These are phyloP conservation scores for Coemansia sp. DNA, from an alignment of 192 early-diverging fungal species.

Conservation along the genomic window DNA sequence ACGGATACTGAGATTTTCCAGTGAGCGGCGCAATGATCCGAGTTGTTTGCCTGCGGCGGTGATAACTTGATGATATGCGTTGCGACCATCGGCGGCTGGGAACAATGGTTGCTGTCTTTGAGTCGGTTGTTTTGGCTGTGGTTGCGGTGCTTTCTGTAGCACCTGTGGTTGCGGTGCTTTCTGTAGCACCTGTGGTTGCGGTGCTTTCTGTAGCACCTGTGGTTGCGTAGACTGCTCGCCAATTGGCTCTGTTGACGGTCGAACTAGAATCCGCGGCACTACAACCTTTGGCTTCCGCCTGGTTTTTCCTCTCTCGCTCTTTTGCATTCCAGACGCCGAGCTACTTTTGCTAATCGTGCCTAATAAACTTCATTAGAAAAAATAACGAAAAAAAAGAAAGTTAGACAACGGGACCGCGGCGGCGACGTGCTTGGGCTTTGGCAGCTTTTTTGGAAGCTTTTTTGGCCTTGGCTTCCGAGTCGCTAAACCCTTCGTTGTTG, in stretches of 20 bases:
- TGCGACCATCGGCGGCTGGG: neutral
- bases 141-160: neutral
- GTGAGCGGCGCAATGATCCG: conserved; percentile 11
- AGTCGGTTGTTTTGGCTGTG: neutral
- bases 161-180: neutral
- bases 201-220: too few species aligned
- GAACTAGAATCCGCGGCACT: conserved; percentile 32
- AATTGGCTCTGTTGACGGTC: conserved; percentile 9
- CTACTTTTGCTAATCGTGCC: neutral
- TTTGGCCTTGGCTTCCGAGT: conserved; percentile 36
- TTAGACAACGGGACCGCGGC: conserved; percentile 34
- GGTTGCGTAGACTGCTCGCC: neutral
- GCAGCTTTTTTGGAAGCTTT: conserved; percentile 48
- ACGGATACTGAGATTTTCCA: conserved; percentile 15
- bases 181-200: too few species aligned
- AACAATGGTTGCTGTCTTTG: neutral
- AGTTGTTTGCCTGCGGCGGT: conserved; percentile 2
- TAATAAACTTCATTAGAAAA: neutral
- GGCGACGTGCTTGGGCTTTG: conserved; percentile 47
- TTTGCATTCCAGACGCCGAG: conserved; percentile 1
- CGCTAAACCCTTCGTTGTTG: conserved; percentile 1
- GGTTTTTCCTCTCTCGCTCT: neutral
- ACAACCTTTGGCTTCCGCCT: neutral
- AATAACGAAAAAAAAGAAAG: neutral
- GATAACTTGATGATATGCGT: neutral